These are phyloP conservation scores for Aspergillus eucalypticola DNA, from an alignment of 2,329 filamentous ascomycete genomes.

Conservation along the genomic window DNA sequence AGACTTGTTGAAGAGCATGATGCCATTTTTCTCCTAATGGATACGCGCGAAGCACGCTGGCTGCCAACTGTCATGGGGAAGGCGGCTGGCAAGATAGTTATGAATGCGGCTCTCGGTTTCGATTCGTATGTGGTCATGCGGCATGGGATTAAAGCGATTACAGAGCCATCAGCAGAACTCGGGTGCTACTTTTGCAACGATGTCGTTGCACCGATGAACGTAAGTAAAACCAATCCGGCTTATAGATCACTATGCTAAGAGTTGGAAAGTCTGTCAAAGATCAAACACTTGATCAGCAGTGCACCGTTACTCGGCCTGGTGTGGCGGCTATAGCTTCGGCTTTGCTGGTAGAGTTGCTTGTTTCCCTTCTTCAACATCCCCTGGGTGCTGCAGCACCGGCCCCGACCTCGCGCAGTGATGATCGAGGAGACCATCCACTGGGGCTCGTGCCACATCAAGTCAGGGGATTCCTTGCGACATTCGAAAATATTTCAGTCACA, in stretches of 20 bases:
- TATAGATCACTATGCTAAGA: conserved; percentile 19
- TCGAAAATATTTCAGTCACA: conserved; percentile 58
- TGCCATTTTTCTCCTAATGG: conserved; percentile 94
- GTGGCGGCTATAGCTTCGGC: conserved; percentile 90
- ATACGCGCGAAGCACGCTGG: conserved; percentile 92
- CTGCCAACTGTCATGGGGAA: conserved; percentile 96
- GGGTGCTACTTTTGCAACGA: conserved; percentile 99
- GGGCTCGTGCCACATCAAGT: conserved; percentile 63
- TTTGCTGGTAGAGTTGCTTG: conserved; percentile 83
- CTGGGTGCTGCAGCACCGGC: conserved; percentile 47
- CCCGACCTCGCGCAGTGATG: conserved; percentile 32
- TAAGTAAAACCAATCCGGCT: conserved; percentile 51
- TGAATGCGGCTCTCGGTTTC: conserved; percentile 95
- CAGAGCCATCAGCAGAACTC: conserved; percentile 64
- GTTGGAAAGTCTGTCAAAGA: conserved; percentile 79
- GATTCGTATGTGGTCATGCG: conserved; percentile 98
- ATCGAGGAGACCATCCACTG: conserved; percentile 46
- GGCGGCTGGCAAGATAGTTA: conserved; percentile 85
- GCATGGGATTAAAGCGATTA: conserved; percentile 69
- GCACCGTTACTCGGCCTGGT: conserved; percentile 92
- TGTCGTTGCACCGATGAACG: conserved; percentile 89
- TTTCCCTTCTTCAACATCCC: conserved; percentile 85
- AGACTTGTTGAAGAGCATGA: conserved; percentile 81
- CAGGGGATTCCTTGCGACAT: conserved; percentile 62
- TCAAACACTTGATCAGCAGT: conserved; percentile 94